A percentile compares a stretch with the other conserved stretches of the same genome.
Conservation (phyloP, 2,329 filamentous ascomycete species). For the Daldinia sp. region DNA sequence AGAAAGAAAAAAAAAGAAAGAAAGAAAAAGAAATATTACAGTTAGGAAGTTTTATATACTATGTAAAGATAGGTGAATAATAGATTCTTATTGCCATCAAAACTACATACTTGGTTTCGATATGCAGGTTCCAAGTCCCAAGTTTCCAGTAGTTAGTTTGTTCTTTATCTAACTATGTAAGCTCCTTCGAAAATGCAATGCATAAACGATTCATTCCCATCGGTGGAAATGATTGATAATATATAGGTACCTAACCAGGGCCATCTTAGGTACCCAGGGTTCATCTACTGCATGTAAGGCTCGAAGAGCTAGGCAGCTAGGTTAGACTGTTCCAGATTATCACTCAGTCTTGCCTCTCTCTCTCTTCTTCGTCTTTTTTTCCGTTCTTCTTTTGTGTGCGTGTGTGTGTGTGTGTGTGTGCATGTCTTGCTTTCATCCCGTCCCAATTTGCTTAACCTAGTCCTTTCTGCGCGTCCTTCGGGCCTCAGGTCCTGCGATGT, state of each 20-base stretch:
- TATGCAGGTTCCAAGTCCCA: not conserved
- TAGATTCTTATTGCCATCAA: not conserved
- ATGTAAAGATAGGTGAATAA: not conserved
- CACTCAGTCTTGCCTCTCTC: constrained; percentile 19
- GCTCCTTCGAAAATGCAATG: not conserved
- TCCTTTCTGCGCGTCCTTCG: constrained; percentile 28
- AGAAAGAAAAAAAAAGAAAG: no score
- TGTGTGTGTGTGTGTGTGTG: no score
- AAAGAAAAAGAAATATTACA: no score
- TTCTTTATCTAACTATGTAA: constrained; percentile 4
- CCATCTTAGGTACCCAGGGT: constrained; percentile 13
- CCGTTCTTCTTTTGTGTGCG: no score
- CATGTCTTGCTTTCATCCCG: no score
- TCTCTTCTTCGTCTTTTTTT: constrained; percentile 5
- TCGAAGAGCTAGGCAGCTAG: constrained; percentile 19
- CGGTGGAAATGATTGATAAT: constrained; percentile 10
- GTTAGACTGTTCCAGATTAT: constrained; percentile 24
- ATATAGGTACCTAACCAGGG: constrained; percentile 7
- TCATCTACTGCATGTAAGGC: constrained; percentile 12
- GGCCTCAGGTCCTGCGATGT: constrained; percentile 34
- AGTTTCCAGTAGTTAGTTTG: constrained; percentile 18
- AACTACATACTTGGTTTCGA: not conserved
- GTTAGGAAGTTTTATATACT: no score
- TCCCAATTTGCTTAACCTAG: constrained; percentile 26
- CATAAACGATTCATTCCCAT: not conserved